These are phyloP conservation scores for Asterella californica DNA, from an alignment of 225 moss, liverwort and hornwort species.

Conservation along the genomic window DNA sequence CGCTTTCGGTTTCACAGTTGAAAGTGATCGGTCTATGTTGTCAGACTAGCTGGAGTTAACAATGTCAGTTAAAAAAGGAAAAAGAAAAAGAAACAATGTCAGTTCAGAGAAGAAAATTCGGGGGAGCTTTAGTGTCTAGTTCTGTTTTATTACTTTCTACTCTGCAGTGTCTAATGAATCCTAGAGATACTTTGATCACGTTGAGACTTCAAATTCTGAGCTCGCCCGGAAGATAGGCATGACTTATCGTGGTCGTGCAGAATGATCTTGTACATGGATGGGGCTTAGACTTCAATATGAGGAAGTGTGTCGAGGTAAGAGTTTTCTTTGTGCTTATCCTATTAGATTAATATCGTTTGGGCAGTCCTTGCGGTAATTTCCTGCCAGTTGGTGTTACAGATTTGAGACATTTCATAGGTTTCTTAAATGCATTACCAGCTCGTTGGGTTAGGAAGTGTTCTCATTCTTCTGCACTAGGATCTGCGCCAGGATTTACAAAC, in stretches of 20 bases:
- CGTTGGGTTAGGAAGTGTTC: background rate
- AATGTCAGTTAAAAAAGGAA: background rate
- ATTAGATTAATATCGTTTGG: background rate
- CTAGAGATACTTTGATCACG: too few relatives aligned
- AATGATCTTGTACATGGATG: slow-evolving; percentile 99
- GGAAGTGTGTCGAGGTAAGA: slow-evolving; percentile 83
- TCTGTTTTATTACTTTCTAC: too few relatives aligned
- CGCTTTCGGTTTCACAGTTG: background rate
- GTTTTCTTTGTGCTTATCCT: background rate
- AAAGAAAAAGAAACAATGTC: background rate
- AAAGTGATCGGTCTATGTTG: background rate
- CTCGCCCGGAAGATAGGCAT: background rate
- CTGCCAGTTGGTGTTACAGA: background rate
- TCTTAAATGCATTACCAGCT: background rate
- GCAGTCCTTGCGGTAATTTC: background rate
- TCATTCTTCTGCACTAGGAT: background rate
- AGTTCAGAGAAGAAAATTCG: background rate
- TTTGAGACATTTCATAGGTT: background rate
- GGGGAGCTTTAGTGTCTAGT: too few relatives aligned
- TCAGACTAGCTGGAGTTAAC: background rate
- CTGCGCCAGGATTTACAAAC: background rate
- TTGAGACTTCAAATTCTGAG: background rate
- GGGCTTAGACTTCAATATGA: slow-evolving; percentile 92
- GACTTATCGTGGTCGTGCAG: slow-evolving; percentile 45
- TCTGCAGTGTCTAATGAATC: too few relatives aligned